Evolutionary conservation across 2,329 filamentous ascomycete genomes (phyloP).

Genomic region (Epichloe brachyelytri): DNA sequence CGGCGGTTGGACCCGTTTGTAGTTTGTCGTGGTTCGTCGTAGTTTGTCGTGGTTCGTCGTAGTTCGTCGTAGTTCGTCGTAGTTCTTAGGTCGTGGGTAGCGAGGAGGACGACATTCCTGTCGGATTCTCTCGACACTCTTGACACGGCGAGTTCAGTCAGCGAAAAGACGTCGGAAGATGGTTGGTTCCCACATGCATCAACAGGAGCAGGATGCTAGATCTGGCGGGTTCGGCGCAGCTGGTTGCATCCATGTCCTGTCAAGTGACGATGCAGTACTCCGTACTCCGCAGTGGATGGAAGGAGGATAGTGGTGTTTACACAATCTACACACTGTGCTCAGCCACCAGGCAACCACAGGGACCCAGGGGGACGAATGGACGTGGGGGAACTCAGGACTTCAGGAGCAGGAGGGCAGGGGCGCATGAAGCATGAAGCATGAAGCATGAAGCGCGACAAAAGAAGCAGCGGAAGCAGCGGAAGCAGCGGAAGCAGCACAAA

Average conservation of each 20-base stretch:
- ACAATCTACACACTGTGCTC: not conserved
- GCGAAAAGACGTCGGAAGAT: not conserved
- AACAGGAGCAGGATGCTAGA: not conserved
- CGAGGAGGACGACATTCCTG: not conserved
- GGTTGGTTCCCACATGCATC: not conserved
- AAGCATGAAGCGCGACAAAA: not conserved
- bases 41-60: too few species aligned
- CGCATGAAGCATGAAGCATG: too few species aligned
- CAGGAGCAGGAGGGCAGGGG: too few species aligned
- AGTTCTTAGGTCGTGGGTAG: too few species aligned
- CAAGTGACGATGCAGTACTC: slow-evolving; percentile 1
- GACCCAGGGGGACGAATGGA: not conserved
- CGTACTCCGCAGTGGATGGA: not conserved
- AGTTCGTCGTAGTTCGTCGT: too few species aligned
- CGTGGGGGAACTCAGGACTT: too few species aligned
- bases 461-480: not conserved
- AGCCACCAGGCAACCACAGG: too few species aligned
- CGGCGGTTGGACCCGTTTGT: slow-evolving; percentile 1
- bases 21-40: not conserved
- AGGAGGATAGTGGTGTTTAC: not conserved
- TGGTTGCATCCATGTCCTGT: not conserved
- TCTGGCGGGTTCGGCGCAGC: slow-evolving; percentile 2
- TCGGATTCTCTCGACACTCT: not conserved
- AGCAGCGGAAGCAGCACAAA: too few species aligned
- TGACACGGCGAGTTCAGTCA: not conserved